Evolutionary conservation across 2,329 filamentous ascomycete species (phyloP), one percentile per base, ranked within the genome.

Genomic region (Tolypocladium sp.): DNA sequence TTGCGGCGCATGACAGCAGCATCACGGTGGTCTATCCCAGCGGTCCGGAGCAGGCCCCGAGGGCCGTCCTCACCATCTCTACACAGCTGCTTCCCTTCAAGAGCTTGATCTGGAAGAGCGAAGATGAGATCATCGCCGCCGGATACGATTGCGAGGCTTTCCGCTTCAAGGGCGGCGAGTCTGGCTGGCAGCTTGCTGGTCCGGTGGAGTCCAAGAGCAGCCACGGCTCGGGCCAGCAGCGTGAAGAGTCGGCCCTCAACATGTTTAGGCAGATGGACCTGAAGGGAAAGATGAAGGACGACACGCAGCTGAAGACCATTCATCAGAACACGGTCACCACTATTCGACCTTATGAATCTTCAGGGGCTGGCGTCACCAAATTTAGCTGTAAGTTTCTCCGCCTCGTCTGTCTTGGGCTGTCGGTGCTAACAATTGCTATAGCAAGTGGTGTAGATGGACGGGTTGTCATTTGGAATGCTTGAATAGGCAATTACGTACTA

Each of bases 201-300:
- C 88, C 90, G 4, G 78, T 97, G 62, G 92, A 97, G 76, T 79
- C 79, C 55, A 92, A 92, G 76, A 80, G 83, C 55, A 80, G 83
- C 56, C 77, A 82, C 6, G 87, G 83, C 49, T 73, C 80, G 58
- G 86, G 82, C 60, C 83, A 84, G 58, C 78, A 79, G 60, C 83
- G 89, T 38, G 94, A 97, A 75, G 94, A 97, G 73, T 94, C 90
- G 64, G 94, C 94, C 30, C 79, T 97, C 73, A 96, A 97, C 76
- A 96, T 97, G 91, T 99, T 99, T 79, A 86, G 87, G 69, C 92
- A 97, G 79, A 97, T 99, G 94, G 94, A 99, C 75, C 82, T 99
- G 64, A 96, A 94, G 82, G 94, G 94, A 63, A 96, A 96, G 76
- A 79, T 82, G 59, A 91, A 91, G 71, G 92, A 96, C 69, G 92